Percentiles rank a stretch among this genome's conserved stretches.
These are phyloP conservation scores for Lentinus tigrinus DNA, from an alignment of 768 basidiomycete genomes.

Conservation along the genomic window DNA sequence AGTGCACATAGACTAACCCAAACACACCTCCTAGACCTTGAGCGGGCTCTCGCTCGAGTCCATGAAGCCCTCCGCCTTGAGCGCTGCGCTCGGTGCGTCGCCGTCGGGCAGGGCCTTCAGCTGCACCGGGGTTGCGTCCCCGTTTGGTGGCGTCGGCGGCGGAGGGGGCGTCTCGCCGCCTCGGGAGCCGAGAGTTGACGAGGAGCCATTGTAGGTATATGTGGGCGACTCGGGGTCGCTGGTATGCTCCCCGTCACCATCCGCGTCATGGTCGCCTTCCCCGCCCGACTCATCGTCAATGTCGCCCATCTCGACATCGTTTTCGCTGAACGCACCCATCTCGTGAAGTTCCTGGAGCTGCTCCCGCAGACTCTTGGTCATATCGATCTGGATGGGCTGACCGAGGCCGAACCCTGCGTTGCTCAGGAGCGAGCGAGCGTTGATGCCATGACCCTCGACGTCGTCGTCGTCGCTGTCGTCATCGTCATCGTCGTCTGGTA, in stretches of 20 bases:
- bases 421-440: constrained; percentile 46
- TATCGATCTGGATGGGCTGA: constrained; percentile 37
- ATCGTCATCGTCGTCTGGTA: constrained; percentile 48
- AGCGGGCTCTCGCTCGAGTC: constrained; percentile 64
- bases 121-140: constrained; percentile 48
- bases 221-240: constrained; percentile 15
- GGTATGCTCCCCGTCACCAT: constrained; percentile 32
- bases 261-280: constrained; percentile 32
- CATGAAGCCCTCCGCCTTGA: constrained; percentile 63
- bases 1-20: constrained; percentile 17
- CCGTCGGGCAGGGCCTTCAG: constrained; percentile 49
- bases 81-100: constrained; percentile 51
- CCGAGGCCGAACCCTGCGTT: constrained; percentile 45
- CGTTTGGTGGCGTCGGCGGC: constrained; percentile 45
- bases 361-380: constrained; percentile 55
- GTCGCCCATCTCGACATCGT: constrained; percentile 27
- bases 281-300: constrained; percentile 30
- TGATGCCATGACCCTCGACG: constrained; percentile 45
- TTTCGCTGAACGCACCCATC: constrained; percentile 39
- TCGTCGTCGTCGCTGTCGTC: constrained; percentile 63
- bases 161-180: constrained; percentile 50
- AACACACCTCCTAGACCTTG: constrained; percentile 27
- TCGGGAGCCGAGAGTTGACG: constrained; percentile 28
- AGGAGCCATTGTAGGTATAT: constrained; percentile 8
- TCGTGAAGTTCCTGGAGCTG: constrained; percentile 66